phyloP scores from a whole-genome alignment of 306 rosid genomes.

The Medicago lupulina region DNA sequence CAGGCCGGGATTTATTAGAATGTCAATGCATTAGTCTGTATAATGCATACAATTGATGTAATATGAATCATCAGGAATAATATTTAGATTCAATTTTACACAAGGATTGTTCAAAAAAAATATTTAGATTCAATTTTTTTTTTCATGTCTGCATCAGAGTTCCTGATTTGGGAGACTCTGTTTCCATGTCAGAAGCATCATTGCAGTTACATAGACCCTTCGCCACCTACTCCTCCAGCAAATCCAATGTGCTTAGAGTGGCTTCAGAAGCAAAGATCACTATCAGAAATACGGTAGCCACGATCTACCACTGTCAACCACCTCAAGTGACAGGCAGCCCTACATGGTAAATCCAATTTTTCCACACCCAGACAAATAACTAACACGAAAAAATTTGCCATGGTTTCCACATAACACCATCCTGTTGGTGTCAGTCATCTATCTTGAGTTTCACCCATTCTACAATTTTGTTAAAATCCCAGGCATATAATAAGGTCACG shows the following conservation, averaged over 20 bases:
- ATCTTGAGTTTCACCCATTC: neutral
- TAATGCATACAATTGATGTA: neutral
- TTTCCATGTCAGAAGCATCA: neutral
- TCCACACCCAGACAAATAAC: neutral
- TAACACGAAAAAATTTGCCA: neutral
- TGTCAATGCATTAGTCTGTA: neutral
- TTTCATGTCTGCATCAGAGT: neutral
- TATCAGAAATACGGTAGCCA: neutral
- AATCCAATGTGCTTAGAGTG: neutral
- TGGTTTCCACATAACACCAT: neutral
- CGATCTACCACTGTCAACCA: neutral
- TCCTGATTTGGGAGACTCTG: neutral
- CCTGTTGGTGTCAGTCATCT: neutral
- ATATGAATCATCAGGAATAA: neutral
- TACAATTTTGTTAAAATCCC: neutral
- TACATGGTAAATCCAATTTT: neutral
- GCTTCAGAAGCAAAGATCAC: neutral
- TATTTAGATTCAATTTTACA: conserved; percentile 5
- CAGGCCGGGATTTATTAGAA: neutral
- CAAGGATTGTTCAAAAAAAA: too few species aligned
- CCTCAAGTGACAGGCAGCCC: neutral
- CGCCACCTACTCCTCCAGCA: neutral
- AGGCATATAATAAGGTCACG: too few species aligned
- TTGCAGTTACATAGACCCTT: neutral
- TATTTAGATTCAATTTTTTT: neutral